phyloP scores from a whole-genome alignment of 805 yeast genomes.

The Yamadazyma phyllophila region DNA sequence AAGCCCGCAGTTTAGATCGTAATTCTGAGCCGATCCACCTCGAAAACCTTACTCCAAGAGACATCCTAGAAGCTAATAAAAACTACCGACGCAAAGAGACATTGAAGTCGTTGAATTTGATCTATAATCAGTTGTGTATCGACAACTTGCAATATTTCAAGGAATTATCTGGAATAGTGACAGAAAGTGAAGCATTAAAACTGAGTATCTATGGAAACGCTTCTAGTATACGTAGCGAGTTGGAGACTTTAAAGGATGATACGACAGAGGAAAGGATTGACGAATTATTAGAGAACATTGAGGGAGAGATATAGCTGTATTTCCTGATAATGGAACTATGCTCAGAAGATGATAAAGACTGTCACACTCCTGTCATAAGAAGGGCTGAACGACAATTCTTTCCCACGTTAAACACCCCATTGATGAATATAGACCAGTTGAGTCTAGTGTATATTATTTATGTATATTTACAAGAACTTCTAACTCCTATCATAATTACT shows the following conservation, averaged over 20 bases:
- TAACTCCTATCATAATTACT: conserved; percentile 21
- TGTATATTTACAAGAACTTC: conserved; percentile 1
- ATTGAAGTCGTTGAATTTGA: conserved; percentile 29
- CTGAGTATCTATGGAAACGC: conserved; percentile 21
- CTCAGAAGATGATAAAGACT: no score
- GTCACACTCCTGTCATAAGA: no score
- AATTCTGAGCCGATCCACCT: conserved; percentile 21
- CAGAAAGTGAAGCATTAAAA: conserved; percentile 21
- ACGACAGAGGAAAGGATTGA: conserved; percentile 22
- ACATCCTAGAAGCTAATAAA: conserved; percentile 32
- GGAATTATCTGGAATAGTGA: conserved; percentile 20
- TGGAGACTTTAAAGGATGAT: conserved; percentile 18
- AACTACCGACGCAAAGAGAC: conserved; percentile 20
- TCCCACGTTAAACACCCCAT: no score
- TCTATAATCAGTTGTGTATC: conserved; percentile 33
- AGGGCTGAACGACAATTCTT: no score
- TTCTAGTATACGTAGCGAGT: conserved; percentile 20
- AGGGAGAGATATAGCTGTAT: conserved; percentile 9
- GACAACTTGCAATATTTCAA: conserved; percentile 32
- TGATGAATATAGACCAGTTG: neutral
- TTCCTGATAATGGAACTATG: neutral
- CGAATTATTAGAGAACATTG: conserved; percentile 19
- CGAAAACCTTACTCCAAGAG: conserved; percentile 29
- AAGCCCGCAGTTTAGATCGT: conserved; percentile 21
- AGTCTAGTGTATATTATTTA: neutral